Evolutionary conservation across 1,284 basidiomycete genomes (phyloP).

Genomic region (Trichosporon coremiiforme): DNA sequence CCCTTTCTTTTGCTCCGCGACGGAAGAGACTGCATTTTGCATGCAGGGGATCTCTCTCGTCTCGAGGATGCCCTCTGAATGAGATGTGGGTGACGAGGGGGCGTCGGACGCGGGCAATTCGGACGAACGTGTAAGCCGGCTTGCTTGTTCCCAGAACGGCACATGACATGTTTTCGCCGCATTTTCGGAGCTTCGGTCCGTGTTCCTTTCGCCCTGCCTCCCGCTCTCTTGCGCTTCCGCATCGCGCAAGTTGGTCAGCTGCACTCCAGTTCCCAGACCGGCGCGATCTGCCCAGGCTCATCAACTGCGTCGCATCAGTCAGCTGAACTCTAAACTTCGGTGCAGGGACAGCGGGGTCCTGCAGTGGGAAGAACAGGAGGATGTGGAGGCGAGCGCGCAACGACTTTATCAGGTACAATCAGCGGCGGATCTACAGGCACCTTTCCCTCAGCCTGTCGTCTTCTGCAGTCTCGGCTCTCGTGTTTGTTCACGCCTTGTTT

Average conservation of each 20-base stretch:
- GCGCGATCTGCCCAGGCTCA: background rate
- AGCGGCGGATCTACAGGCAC: constrained; percentile 12
- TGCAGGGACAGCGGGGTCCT: background rate
- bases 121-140: background rate
- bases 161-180: background rate
- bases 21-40: too few species aligned
- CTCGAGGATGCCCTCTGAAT: too few species aligned
- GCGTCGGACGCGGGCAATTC: background rate
- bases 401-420: constrained; percentile 6
- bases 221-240: too few species aligned
- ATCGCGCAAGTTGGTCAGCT: background rate
- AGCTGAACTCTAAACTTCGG: background rate
- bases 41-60: too few species aligned
- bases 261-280: background rate
- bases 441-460: background rate
- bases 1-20: too few species aligned
- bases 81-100: too few species aligned
- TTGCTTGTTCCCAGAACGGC: background rate
- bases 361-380: background rate
- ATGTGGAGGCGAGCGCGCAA: too few species aligned
- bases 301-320: background rate
- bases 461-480: background rate
- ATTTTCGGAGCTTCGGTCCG: background rate
- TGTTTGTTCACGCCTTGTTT: background rate
- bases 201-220: background rate